phyloP scores from a whole-genome alignment of 2,329 filamentous ascomycete species.

The Claviceps fusiformis region DNA sequence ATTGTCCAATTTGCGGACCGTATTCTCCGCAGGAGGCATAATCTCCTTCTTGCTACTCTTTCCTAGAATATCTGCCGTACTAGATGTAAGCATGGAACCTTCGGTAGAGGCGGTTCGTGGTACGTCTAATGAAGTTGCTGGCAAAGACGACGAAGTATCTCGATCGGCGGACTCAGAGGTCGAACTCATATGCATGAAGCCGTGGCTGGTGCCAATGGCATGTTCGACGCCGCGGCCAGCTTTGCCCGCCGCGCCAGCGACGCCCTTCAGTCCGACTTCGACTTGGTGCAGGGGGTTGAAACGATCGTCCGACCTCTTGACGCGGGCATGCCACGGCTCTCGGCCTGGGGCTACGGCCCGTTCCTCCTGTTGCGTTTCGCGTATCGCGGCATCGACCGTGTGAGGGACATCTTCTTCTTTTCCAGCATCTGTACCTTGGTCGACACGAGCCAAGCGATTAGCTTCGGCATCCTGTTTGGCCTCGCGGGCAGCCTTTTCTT shows the following conservation, averaged over 20 bases:
- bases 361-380: constrained; percentile 20
- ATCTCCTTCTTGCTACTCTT: constrained; percentile 1
- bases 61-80: constrained; percentile 18
- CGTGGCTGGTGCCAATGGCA: constrained; percentile 41
- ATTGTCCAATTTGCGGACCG: constrained; percentile 36
- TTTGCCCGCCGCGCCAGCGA: constrained; percentile 28
- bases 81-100: constrained; percentile 24
- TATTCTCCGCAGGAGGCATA: constrained; percentile 26
- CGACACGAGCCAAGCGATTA: constrained; percentile 33
- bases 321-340: neutral
- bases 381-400: constrained; percentile 31
- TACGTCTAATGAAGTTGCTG: constrained; percentile 18
- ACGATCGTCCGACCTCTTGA: constrained; percentile 4
- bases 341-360: neutral
- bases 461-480: constrained; percentile 37
- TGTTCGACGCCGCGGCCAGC: constrained; percentile 36
- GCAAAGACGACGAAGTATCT: constrained; percentile 7
- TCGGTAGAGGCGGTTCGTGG: constrained; percentile 23
- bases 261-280: constrained; percentile 34
- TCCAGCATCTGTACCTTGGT: constrained; percentile 36
- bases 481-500: constrained; percentile 32
- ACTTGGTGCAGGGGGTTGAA: constrained; percentile 30
- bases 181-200: constrained; percentile 28
- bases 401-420: constrained; percentile 41
- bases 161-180: constrained; percentile 7